Evolutionary conservation across 768 basidiomycete species (phyloP), one percentile per base, ranked within the genome.

Genomic region (Trametopsis cervina): DNA sequence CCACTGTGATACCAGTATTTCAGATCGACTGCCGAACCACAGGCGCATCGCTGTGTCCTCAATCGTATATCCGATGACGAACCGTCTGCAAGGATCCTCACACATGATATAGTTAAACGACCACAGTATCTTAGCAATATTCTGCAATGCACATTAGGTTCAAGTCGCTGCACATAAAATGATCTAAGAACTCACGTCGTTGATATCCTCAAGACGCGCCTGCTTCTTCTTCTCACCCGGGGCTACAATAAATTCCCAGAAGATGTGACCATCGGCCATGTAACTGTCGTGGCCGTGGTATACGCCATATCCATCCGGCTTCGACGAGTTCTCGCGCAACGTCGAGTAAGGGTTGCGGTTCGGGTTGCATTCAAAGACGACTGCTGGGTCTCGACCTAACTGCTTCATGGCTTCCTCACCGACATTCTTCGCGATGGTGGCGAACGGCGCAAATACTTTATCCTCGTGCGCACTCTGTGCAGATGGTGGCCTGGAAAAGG

Each of bases 51-150:
- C 4, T 0, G 23, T 55, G 38, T 60, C 54, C 43, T 66, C 60
- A 13, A 64, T 46, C 0, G 60, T 64, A 20, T 66, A 57, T 0
- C 64, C 66, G 17, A 62, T 57, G 2, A 54, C 47, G 25, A 63
- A 61, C 3, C 60, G 46, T 3, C 58, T 50, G 26, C 58, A 46
- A 0, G 53, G 60, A 42, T 68, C 67, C 27, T 59, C 50, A 1
- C 51, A 50, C 60, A 68, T 62, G 38, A 59, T 56, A 15, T 58
- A 50, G 21, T 57, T 52, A 17, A 63, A 37, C 39, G 51, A 57
- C 61, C 61, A 63, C 18, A 68, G 46, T 1, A 64, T 45, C 53
- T 66, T 56, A 7, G 1, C 24, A 33, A 47, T 41, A 27, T 54
- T 53, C 51, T 52, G 21, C 11, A n/a, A n/a, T n/a, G n/a, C n/a